These are phyloP conservation scores for Cercospora zeina DNA, from an alignment of 2,329 filamentous ascomycete genomes.

Conservation along the genomic window DNA sequence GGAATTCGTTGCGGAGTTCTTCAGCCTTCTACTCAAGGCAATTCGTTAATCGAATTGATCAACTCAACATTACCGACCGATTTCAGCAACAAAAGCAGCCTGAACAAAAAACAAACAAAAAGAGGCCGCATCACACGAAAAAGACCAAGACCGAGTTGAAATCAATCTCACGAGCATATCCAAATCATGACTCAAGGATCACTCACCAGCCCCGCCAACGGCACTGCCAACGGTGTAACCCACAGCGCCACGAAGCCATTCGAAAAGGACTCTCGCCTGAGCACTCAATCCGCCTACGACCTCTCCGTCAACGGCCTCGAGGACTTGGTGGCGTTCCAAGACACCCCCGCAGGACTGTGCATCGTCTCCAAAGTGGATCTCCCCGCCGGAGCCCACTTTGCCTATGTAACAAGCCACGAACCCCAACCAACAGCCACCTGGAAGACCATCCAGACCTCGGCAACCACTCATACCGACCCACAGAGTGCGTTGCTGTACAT, in stretches of 20 bases:
- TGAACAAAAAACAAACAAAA: not conserved
- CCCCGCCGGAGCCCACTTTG: slow-evolving; percentile 54
- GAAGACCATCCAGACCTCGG: slow-evolving; percentile 54
- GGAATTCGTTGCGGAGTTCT: slow-evolving; percentile 23
- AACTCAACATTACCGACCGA: not conserved
- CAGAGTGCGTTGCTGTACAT: slow-evolving; percentile 59
- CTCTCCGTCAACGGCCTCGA: slow-evolving; percentile 41
- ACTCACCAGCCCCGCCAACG: slow-evolving; percentile 14
- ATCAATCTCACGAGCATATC: not conserved
- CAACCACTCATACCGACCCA: slow-evolving; percentile 55
- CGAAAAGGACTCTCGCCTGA: slow-evolving; percentile 16
- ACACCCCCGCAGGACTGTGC: slow-evolving; percentile 45
- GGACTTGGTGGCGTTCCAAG: slow-evolving; percentile 43
- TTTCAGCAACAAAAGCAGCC: not conserved
- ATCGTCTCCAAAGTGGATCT: slow-evolving; percentile 53
- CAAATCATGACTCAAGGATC: slow-evolving; percentile 21
- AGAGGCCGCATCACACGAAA: not conserved
- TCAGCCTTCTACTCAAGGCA: slow-evolving; percentile 23
- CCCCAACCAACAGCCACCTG: slow-evolving; percentile 49
- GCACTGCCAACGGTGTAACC: slow-evolving; percentile 18
- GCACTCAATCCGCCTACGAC: slow-evolving; percentile 26
- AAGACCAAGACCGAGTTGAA: not conserved
- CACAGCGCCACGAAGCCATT: slow-evolving; percentile 20
- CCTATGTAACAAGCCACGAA: slow-evolving; percentile 51
- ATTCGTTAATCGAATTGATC: slow-evolving; percentile 14